These are phyloP conservation scores for Carex cristatella DNA, from an alignment of 176 grass and related monocot genomes.

Conservation along the genomic window DNA sequence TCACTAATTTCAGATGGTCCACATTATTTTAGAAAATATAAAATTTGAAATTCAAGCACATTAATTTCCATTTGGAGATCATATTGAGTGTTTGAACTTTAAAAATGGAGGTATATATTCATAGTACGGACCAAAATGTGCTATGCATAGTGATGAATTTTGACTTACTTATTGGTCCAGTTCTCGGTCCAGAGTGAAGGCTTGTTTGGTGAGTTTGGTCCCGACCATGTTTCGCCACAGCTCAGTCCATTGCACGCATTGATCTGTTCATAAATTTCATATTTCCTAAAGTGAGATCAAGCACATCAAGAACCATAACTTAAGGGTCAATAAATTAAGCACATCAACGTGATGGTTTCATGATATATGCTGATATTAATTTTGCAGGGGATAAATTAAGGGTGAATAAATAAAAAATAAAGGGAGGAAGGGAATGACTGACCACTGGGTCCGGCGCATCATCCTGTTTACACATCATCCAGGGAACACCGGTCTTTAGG, in stretches of 20 bases:
- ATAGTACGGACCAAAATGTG: too few species aligned
- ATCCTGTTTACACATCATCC: conserved; percentile 95
- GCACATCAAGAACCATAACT: background rate
- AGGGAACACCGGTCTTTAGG: conserved; percentile 73
- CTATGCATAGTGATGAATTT: background rate
- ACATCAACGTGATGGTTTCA: too few species aligned
- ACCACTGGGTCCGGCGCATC: conserved; percentile 92
- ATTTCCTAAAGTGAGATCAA: background rate
- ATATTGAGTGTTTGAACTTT: too few species aligned
- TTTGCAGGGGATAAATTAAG: background rate
- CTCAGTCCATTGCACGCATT: conserved; percentile 80
- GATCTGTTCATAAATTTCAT: conserved; percentile 45
- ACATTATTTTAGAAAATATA: too few species aligned
- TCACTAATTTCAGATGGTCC: too few species aligned
- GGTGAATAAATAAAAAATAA: background rate
- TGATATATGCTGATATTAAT: background rate
- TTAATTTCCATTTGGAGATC: too few species aligned
- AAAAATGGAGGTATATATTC: too few species aligned
- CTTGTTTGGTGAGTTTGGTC: conserved; percentile 77
- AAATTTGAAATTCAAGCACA: too few species aligned
- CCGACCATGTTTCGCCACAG: conserved; percentile 70
- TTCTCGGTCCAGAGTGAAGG: conserved; percentile 91
- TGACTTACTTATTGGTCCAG: conserved; percentile 60
- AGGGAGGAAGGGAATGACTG: conserved; percentile 13
- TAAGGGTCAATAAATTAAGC: too few species aligned